Conservation (phyloP, 2,329 filamentous ascomycete species). For the Alternaria brassicae region DNA sequence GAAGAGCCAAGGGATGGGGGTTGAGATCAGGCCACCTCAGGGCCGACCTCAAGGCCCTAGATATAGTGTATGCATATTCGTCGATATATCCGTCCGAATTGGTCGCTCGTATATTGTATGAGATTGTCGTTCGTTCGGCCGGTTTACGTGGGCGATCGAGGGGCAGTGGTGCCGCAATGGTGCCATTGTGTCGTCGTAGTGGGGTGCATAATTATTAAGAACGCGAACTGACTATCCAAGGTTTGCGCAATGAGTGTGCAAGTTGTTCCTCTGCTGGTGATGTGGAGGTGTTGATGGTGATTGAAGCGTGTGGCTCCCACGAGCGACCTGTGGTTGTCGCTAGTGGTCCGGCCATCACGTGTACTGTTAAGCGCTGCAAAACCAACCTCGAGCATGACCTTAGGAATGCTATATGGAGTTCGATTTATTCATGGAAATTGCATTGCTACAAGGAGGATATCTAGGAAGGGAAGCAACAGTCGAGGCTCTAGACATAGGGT, state of each 20-base stretch:
- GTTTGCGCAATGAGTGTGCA: background rate
- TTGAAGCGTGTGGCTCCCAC: constrained; percentile 14
- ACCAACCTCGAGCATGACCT: constrained; percentile 1
- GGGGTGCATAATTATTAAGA: background rate
- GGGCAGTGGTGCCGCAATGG: constrained; percentile 22
- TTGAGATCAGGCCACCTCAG: background rate
- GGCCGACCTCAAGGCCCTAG: background rate
- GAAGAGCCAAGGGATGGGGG: background rate
- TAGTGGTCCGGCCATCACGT: constrained; percentile 26
- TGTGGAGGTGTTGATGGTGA: constrained; percentile 17
- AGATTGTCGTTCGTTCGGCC: constrained; percentile 6
- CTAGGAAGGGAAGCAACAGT: background rate
- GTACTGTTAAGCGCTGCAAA: constrained; percentile 10
- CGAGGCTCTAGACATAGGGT: background rate
- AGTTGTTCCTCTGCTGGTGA: constrained; percentile 1
- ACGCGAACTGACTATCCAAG: background rate
- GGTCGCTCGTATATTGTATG: background rate
- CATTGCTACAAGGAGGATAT: background rate
- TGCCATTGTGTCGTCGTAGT: constrained; percentile 10
- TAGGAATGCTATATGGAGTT: background rate
- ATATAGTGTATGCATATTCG: background rate
- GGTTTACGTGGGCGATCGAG: constrained; percentile 26
- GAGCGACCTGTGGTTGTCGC: constrained; percentile 25
- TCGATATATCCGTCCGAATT: background rate
- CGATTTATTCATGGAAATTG: background rate